Base-by-base conservation (phyloP, 371 early-diverging fungal genomes). In the Blyttiomyces sp. region DNA sequence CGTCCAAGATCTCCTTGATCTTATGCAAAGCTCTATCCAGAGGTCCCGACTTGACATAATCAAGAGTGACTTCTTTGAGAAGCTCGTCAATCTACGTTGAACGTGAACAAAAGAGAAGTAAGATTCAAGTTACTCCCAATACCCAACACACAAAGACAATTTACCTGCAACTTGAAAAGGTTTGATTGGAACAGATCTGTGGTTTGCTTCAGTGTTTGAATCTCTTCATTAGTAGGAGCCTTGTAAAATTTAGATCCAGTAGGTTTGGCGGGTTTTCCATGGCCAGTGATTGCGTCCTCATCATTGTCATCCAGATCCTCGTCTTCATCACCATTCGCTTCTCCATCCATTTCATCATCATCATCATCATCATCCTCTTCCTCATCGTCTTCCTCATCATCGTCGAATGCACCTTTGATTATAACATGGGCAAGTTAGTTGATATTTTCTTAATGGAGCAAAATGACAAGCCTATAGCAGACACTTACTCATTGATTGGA, bases 131-230 rank as follows among this genome's bases (percentile, higher is more conserved):
- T 19, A 43, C 31, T 13, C n/a, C 46, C 28, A 2, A 31, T 13
- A 11, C 23, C 16, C 21, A 42, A 31, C 17, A 54, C 9, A n/a
- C 17, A 43, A 35, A n/a, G 32, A 48, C 17, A 28, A 21, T 30
- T 9, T 60, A 73, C 66, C 84, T 95, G 92, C 46, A 95, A 74
- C 69, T 89, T 90, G 77, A 95, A 93, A 45, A 96, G 81, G 70
- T 95, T 95, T 26, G 92, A 90, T 57, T 92, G 91, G 77, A 86
- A 92, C 44, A 93, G 73, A 51, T 90, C 87, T 2, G 87, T 79
- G 0, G 91, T 88, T 49, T 93, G 89, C 68, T 86, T 88, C 49
- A 94, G 71, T 35, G 84, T 85, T 64, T 88, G 89, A 30, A 95
- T 81, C 74, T 96, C 96, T n/a, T 89, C 90, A 49, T 74, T 79